A percentile compares a stretch with the other conserved stretches of the same genome.
These are phyloP conservation scores for Cytospora leucostoma DNA, from an alignment of 2,329 filamentous ascomycete species.

Conservation along the genomic window DNA sequence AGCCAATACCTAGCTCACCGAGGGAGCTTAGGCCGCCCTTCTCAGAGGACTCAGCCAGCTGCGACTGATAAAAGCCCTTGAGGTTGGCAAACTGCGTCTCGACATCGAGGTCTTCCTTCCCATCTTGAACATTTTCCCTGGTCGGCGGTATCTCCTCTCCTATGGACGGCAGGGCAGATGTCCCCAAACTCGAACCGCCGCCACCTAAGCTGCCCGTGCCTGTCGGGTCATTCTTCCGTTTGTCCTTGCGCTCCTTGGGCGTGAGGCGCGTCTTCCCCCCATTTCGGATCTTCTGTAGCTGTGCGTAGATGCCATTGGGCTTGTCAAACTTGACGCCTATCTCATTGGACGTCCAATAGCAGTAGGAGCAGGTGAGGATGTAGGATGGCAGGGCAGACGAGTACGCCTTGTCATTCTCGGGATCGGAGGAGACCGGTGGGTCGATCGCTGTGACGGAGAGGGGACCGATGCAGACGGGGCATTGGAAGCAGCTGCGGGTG, in stretches of 20 bases:
- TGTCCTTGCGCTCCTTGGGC: slow-evolving; percentile 52
- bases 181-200: slow-evolving; percentile 14
- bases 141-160: slow-evolving; percentile 27
- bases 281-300: slow-evolving; percentile 72
- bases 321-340: slow-evolving; percentile 90
- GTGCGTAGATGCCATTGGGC: slow-evolving; percentile 79
- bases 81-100: slow-evolving; percentile 75
- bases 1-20: slow-evolving; percentile 63
- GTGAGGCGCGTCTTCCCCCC: slow-evolving; percentile 56
- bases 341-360: slow-evolving; percentile 88
- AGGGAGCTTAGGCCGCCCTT: slow-evolving; percentile 49
- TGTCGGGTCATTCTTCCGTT: slow-evolving; percentile 49
- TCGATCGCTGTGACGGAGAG: slow-evolving; percentile 75
- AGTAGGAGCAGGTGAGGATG: slow-evolving; percentile 84
- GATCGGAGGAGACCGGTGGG: slow-evolving; percentile 46
- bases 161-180: slow-evolving; percentile 26
- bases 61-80: slow-evolving; percentile 77
- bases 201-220: slow-evolving; percentile 32
- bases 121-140: slow-evolving; percentile 36
- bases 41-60: slow-evolving; percentile 63
- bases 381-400: slow-evolving; percentile 57
- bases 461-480: slow-evolving; percentile 82
- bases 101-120: slow-evolving; percentile 51
- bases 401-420: slow-evolving; percentile 44
- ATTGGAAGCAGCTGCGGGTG: slow-evolving; percentile 93